Conservation (phyloP, 257 asterid species). For the Primulina tabacum region DNA sequence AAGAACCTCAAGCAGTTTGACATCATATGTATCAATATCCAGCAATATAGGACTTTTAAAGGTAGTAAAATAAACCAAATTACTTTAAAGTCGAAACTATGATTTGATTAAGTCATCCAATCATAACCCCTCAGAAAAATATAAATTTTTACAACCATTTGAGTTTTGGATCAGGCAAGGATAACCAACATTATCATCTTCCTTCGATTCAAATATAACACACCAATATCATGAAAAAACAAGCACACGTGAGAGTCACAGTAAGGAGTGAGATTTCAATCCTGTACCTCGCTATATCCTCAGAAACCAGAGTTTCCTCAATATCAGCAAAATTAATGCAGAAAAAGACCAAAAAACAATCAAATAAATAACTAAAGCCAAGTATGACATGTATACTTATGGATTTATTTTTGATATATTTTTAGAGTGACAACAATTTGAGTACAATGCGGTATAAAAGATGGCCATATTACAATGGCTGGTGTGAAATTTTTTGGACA, state of each 20-base stretch:
- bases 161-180: not conserved
- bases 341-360: no score
- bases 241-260: not conserved
- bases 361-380: no score
- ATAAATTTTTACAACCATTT: not conserved
- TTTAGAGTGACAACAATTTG: no score
- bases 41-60: not conserved
- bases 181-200: not conserved
- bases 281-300: no score
- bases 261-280: no score
- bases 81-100: not conserved
- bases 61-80: not conserved
- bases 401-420: no score
- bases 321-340: no score
- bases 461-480: no score
- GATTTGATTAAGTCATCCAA: not conserved
- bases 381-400: no score
- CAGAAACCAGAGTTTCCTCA: no score
- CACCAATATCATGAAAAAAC: not conserved
- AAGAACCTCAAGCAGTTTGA: constrained; percentile 30
- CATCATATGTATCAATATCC: constrained; percentile 28
- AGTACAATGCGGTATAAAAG: no score
- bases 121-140: not conserved
- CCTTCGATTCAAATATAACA: not conserved
- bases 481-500: no score